Base-by-base conservation (phyloP, 192 early-diverging fungal species). In the Kappamyces sp. region DNA sequence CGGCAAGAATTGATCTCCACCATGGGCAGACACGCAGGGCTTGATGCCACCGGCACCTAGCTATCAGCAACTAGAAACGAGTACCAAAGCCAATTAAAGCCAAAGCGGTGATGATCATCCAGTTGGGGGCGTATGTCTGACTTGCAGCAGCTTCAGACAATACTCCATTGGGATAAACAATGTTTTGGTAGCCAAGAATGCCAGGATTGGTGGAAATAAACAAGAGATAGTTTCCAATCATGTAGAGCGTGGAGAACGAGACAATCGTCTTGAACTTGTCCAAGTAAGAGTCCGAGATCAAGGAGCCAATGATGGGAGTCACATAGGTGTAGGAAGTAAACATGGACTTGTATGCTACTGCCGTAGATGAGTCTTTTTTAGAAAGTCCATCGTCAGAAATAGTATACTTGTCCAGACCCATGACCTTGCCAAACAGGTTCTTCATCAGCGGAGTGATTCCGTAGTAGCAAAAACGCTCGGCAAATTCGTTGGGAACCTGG, bases 31-130 rank as follows among this genome's bases (percentile, higher is more conserved):
- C 40, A 80, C 75, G 57, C 75, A 80, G 47, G 82, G 80, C 69
- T 84, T 86, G 66, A 86, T 84, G 64, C 79, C 82, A 64, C 81
- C 84, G 52, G 79, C 76, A 47, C 83, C 83, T 23, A 23, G 23
- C 23, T 23, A 23, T 23, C 23, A 23, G 23, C 23, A 23, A 23
- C 23, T 23, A 23, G 23, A 23, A 23, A 23, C 23, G 23, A 23
- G 23, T 23, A 23, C 57, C 57, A 46, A 82, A 34, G 49, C 74
- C 69, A 46, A 86, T 75, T 40, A 84, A 52, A 54, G 75, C 59
- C 41, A 79, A 59, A 51, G 73, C 66, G 50, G 68, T 40, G 70
- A 44, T 44, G 57, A 59, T 23, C 23, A 23, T 23, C 23, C 23
- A 23, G 71, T 74, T 62, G 73, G 64, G 13, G 71, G 64, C 3